A percentile compares a stretch with the other conserved stretches of the same genome.
Conservation (phyloP, 78 protist genomes). For the Isochrysis galbana region DNA sequence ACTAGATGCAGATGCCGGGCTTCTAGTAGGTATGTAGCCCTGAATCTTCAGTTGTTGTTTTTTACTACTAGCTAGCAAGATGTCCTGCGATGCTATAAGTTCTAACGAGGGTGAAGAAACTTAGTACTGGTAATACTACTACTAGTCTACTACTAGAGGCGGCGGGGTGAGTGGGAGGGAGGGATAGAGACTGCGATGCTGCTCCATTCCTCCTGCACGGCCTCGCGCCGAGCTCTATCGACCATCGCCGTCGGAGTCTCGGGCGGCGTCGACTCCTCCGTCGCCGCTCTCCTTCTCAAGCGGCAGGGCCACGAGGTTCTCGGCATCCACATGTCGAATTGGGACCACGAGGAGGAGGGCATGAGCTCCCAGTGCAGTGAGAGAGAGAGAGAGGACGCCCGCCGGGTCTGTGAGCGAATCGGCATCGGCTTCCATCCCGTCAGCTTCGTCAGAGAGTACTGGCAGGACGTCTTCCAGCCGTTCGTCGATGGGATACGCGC, state of each 20-base stretch:
- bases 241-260: constrained; percentile 50
- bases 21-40: too few relatives aligned
- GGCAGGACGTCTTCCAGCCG: constrained; percentile 77
- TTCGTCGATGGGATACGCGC: constrained; percentile 59
- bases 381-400: constrained; percentile 60
- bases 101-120: too few relatives aligned
- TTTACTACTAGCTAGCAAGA: too few relatives aligned
- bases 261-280: constrained; percentile 62
- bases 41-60: too few relatives aligned
- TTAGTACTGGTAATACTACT: too few relatives aligned
- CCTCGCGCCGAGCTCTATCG: background rate
- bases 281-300: constrained; percentile 44
- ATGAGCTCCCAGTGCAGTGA: constrained; percentile 30
- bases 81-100: too few relatives aligned
- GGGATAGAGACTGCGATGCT: too few relatives aligned
- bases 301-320: constrained; percentile 38
- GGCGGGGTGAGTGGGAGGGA: too few relatives aligned
- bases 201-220: too few relatives aligned
- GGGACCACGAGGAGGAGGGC: constrained; percentile 73
- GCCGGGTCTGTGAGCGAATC: constrained; percentile 51
- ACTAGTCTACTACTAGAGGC: too few relatives aligned
- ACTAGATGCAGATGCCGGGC: too few relatives aligned
- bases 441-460: constrained; percentile 76
- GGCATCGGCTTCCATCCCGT: constrained; percentile 66
- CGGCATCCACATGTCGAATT: constrained; percentile 72